phyloP scores from a whole-genome alignment of 176 grass and related monocot genomes.

The Cenchrus americanus region DNA sequence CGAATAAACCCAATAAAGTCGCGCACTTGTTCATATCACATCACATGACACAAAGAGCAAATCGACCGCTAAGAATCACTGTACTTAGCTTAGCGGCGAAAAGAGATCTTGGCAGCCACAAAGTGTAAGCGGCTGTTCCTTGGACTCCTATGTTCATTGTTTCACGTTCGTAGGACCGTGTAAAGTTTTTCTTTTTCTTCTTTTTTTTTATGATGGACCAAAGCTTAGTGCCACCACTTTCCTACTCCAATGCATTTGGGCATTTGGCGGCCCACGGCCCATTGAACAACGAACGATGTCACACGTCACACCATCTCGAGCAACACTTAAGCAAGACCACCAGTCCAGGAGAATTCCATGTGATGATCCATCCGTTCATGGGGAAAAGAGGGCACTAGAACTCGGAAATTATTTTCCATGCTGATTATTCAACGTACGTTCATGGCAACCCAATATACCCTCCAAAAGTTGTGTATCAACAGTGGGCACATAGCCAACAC shows the following conservation, averaged over 20 bases:
- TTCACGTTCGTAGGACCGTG: not conserved
- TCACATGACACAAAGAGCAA: not conserved
- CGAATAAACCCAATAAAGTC: not conserved
- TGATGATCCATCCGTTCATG: not conserved
- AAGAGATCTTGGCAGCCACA: not conserved
- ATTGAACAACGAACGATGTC: no score
- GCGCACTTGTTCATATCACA: not conserved
- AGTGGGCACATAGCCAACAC: not conserved
- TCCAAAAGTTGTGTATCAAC: not conserved
- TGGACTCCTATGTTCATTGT: not conserved
- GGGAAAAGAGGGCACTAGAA: no score
- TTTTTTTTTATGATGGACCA: no score
- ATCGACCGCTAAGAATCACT: not conserved
- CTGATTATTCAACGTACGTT: conserved; percentile 13
- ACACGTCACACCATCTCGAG: not conserved
- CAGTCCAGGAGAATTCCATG: no score
- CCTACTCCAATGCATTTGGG: not conserved
- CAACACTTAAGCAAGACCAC: no score
- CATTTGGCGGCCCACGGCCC: not conserved
- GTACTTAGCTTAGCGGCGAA: not conserved
- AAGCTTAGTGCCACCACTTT: no score
- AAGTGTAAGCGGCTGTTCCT: not conserved
- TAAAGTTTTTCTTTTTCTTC: no score
- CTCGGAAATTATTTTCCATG: not conserved
- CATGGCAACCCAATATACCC: not conserved